Conservation (phyloP, 2,329 filamentous ascomycete genomes). For the Xylariomycetidae sp. region DNA sequence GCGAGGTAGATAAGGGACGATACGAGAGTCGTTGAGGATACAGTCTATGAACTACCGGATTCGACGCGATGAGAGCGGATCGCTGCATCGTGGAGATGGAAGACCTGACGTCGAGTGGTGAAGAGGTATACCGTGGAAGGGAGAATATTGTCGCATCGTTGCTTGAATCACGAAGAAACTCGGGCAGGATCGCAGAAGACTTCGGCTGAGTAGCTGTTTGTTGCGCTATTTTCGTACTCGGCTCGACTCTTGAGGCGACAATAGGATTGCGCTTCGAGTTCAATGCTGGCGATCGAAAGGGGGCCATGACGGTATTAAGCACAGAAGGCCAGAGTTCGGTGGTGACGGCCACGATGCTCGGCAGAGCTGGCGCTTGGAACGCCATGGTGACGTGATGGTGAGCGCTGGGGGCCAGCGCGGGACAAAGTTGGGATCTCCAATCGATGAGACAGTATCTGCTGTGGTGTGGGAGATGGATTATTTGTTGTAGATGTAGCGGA, state of each 20-base stretch:
- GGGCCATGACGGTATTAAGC: slow-evolving; percentile 32
- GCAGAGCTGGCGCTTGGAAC: slow-evolving; percentile 23
- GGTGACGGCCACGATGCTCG: slow-evolving; percentile 38
- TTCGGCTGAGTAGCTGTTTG: slow-evolving; percentile 8
- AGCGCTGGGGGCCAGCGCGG: no score
- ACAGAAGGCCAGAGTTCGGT: slow-evolving; percentile 44
- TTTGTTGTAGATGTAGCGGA: no score
- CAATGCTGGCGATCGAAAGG: slow-evolving; percentile 25
- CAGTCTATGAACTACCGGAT: slow-evolving; percentile 21
- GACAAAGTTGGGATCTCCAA: no score
- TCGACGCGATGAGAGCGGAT: slow-evolving; percentile 23
- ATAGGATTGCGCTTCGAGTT: slow-evolving; percentile 6
- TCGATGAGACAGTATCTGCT: no score
- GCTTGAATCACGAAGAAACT: slow-evolving; percentile 27
- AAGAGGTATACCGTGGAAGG: slow-evolving; percentile 10
- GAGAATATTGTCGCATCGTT: slow-evolving; percentile 14
- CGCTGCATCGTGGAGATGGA: slow-evolving; percentile 27
- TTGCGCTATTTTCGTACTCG: slow-evolving; percentile 7
- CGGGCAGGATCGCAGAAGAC: slow-evolving; percentile 21
- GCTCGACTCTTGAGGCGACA: not conserved
- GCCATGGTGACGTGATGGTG: no score
- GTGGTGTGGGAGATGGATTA: no score
- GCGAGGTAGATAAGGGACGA: slow-evolving; percentile 23
- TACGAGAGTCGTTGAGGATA: slow-evolving; percentile 13
- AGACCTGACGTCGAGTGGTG: slow-evolving; percentile 23